These are phyloP conservation scores for Suaeda aralocaspica DNA, from an alignment of 148 eudicot species.

Conservation along the genomic window DNA sequence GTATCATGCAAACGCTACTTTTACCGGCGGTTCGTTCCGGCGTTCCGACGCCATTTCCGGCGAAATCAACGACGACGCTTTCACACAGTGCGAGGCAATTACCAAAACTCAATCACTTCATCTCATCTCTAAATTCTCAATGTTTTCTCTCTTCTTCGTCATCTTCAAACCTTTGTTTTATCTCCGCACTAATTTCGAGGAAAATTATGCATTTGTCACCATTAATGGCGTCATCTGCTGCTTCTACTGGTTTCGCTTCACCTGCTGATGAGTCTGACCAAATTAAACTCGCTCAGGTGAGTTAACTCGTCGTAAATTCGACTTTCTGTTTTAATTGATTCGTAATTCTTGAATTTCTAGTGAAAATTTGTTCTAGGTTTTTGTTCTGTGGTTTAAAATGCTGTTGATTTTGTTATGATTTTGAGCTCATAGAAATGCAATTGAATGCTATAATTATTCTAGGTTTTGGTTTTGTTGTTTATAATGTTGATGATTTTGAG, in stretches of 20 bases:
- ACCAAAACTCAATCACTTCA: slow-evolving; percentile 7
- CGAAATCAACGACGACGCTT: slow-evolving; percentile 14
- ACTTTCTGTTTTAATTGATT: background rate
- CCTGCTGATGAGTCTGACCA: slow-evolving; percentile 58
- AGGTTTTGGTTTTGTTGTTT: background rate
- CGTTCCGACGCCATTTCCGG: slow-evolving; percentile 29
- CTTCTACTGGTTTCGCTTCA: slow-evolving; percentile 36
- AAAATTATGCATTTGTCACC: slow-evolving; percentile 18
- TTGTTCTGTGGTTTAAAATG: background rate
- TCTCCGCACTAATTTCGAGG: slow-evolving; percentile 17
- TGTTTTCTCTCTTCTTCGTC: slow-evolving; percentile 23
- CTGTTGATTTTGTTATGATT: slow-evolving; percentile 1
- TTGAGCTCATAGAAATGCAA: background rate
- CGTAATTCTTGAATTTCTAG: background rate
- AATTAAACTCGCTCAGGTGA: slow-evolving; percentile 81
- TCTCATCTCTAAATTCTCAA: slow-evolving; percentile 28
- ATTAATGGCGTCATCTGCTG: slow-evolving; percentile 39
- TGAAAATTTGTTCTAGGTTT: background rate
- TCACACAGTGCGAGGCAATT: background rate
- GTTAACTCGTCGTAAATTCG: background rate
- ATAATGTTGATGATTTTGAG: slow-evolving; percentile 6
- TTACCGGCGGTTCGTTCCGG: slow-evolving; percentile 64
- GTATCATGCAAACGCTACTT: slow-evolving; percentile 63
- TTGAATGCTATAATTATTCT: background rate
- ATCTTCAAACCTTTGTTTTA: slow-evolving; percentile 13